Conservation (phyloP, 1,139 yeast species). For the Barnettozyma hawaiiensis region DNA sequence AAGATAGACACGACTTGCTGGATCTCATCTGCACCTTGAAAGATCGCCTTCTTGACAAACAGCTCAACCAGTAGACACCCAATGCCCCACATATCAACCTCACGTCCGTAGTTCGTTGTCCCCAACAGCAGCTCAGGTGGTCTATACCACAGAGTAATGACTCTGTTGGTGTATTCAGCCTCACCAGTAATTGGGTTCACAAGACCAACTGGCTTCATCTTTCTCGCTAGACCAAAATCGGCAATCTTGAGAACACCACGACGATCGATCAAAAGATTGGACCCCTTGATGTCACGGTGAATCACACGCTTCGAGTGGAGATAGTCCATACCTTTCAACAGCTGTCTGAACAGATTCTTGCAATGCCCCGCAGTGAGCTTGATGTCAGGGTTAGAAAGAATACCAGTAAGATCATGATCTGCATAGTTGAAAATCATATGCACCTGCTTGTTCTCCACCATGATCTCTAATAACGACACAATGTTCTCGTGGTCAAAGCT, state of each 20-base stretch:
- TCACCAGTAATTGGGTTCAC: constrained; percentile 33
- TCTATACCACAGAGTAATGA: constrained; percentile 93
- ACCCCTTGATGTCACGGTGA: constrained; percentile 93
- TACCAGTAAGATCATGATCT: constrained; percentile 90
- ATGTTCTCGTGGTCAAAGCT: constrained; percentile 80
- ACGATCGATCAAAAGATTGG: constrained; percentile 73
- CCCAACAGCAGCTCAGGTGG: constrained; percentile 94
- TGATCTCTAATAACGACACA: constrained; percentile 79
- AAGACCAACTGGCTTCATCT: constrained; percentile 49
- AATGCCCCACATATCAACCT: constrained; percentile 95
- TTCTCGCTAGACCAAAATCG: constrained; percentile 91
- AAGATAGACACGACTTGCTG: constrained; percentile 75
- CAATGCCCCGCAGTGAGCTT: constrained; percentile 58
- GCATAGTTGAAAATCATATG: constrained; percentile 92
- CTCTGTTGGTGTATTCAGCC: constrained; percentile 86
- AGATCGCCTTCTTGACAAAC: constrained; percentile 67
- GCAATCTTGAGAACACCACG: constrained; percentile 78
- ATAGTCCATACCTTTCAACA: constrained; percentile 75
- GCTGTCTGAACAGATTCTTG: constrained; percentile 70
- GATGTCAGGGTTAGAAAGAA: constrained; percentile 72
- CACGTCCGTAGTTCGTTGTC: constrained; percentile 82
- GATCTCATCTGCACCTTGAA: constrained; percentile 86
- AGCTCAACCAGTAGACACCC: constrained; percentile 87
- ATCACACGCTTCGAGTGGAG: constrained; percentile 74
- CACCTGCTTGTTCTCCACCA: constrained; percentile 75